These are phyloP conservation scores for Fomes fomentarius DNA, from an alignment of 1,284 basidiomycete species.

Conservation along the genomic window DNA sequence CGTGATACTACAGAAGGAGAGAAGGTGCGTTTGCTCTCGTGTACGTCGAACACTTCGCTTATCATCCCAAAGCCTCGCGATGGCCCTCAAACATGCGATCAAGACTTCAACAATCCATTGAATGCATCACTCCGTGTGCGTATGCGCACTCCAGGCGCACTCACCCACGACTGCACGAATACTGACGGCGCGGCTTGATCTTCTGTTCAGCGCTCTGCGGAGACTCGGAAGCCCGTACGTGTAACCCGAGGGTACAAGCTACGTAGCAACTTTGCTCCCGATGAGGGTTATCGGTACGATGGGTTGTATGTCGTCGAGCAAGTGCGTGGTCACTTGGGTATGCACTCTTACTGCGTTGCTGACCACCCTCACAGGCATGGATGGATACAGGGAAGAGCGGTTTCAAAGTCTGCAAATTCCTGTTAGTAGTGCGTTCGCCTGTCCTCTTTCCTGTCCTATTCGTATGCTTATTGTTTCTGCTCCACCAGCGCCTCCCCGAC, in stretches of 20 bases:
- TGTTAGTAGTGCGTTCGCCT: conserved; percentile 9
- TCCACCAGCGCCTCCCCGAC: conserved; percentile 18
- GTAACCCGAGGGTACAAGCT: conserved; percentile 41
- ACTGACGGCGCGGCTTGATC: background rate
- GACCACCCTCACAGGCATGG: background rate
- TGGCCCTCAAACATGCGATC: conserved; percentile 37
- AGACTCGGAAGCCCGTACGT: conserved; percentile 41
- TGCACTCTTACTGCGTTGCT: background rate
- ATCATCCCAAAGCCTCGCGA: conserved; percentile 17
- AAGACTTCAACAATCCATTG: conserved; percentile 35
- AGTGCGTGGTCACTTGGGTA: conserved; percentile 10
- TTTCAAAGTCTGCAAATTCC: conserved; percentile 26
- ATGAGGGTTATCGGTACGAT: conserved; percentile 47
- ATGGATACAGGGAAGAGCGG: conserved; percentile 25
- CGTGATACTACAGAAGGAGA: conserved; percentile 14
- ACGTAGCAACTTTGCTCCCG: conserved; percentile 35
- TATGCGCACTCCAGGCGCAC: background rate
- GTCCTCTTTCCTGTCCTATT: background rate
- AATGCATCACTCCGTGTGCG: conserved; percentile 40
- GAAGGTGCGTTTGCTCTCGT: conserved; percentile 18
- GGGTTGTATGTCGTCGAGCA: conserved; percentile 45
- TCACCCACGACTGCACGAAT: background rate
- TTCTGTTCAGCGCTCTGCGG: conserved; percentile 30
- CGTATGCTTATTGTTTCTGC: background rate
- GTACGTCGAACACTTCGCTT: background rate